phyloP scores from a whole-genome alignment of 2,329 filamentous ascomycete species.

The Alternaria sp. region DNA sequence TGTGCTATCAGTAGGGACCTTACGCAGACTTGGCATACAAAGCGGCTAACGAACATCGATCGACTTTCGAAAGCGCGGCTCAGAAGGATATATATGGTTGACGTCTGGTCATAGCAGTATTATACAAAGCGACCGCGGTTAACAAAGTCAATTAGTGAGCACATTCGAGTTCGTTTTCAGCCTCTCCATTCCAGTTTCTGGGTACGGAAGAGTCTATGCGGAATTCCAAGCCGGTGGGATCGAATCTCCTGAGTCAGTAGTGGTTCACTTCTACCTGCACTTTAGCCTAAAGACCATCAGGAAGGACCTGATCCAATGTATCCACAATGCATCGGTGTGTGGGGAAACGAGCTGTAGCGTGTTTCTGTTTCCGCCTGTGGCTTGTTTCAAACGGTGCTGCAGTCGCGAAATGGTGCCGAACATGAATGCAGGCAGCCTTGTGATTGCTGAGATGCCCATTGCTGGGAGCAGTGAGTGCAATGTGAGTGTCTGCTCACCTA shows the following conservation, averaged over 20 bases:
- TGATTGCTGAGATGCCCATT: not conserved
- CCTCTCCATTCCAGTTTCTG: not conserved
- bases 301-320: not conserved
- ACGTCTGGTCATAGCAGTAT: not conserved
- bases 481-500: not conserved
- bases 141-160: not conserved
- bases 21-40: not conserved
- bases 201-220: not conserved
- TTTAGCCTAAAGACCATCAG: not conserved
- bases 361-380: constrained; percentile 2
- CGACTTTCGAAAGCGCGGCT: not conserved
- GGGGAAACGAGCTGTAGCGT: not conserved
- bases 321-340: not conserved
- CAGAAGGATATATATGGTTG: not conserved
- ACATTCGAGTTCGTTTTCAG: not conserved
- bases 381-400: constrained; percentile 6
- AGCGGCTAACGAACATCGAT: not conserved
- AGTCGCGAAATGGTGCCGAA: not conserved
- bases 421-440: not conserved
- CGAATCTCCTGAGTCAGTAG: not conserved
- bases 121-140: not conserved
- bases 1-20: not conserved
- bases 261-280: not conserved
- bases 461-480: not conserved
- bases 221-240: not conserved